Evolutionary conservation across 495 filamentous ascomycete species (phyloP), one percentile per base, ranked within the genome.

Genomic region (Penicillium egyptiacum): DNA sequence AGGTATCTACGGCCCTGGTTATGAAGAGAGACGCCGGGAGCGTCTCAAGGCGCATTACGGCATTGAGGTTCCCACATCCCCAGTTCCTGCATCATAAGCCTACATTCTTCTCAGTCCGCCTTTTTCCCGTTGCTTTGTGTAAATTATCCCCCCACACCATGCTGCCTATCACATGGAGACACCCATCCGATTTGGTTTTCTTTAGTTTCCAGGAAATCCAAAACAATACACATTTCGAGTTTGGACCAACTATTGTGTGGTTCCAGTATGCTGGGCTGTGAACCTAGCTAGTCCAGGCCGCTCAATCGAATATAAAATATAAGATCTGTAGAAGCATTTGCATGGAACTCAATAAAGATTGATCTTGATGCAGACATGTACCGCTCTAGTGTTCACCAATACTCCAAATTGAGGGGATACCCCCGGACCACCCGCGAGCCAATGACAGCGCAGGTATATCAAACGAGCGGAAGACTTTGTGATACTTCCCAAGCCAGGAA

Each of bases 31-130:
- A 71, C 85, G 95, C 62, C 80, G 83, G 50, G 80, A 90, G 73
- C 83, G 91, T 51, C 82, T 99, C 68, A 89, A 93, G 80, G 84
- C 93, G 77, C 88, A 85, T 60, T 98, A 96, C 65, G 92, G 93
- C 54, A 83, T 96, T 58, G 92, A 96, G 50, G 84, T 98, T 58
- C 78, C 79, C 50, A 70, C 67, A 68, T 64, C 66, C 56, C 67
- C 62, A 28, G 65, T 67, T 48, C 68, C 73, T 53, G 75, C 75
- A 54, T 77, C 75, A 74, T 77, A 69, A 75, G 69, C 30, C 47
- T 46, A 49, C 44, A 51, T 64, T 64, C 23, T 58, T 67, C 61
- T 55, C 48, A 25, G 49, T 57, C 20, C 43, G 40, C 59, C 54
- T 49, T 60, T 60, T 65, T 60, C 53, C 50, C 59, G 41, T 69